Evolutionary conservation across 2,329 filamentous ascomycete species (phyloP), one percentile per base, ranked within the genome.

Genomic region (Microdochium trichocladiopsis): DNA sequence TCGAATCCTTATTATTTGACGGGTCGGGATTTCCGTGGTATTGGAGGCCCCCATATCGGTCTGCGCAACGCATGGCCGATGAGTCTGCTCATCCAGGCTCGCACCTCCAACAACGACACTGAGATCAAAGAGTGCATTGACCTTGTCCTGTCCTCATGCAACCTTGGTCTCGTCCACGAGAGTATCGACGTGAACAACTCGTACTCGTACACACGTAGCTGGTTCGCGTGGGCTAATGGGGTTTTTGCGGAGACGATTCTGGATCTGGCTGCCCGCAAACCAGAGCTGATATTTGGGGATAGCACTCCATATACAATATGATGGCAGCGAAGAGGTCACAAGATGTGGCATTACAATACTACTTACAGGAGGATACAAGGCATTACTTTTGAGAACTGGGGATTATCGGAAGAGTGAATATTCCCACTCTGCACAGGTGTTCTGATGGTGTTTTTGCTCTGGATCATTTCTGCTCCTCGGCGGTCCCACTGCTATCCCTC

Each of bases 11-110:
- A 96, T 66, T 97, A 85, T 65, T 76, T 99, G 6, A 77, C 77
- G 24, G 94, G 94, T 2, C 72, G 71, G 16, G 83, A 81, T 1
- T 96, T 99, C 63, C 80, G 82, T 49, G 94, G 94, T 6, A 96
- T 99, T 60, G 94, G 94, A 60, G 94, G 91, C 84, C 82, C 81
- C 6, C 83, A 84, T 63, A 87, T 96, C 58, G 94, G 94, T 0
- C 72, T 95, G n/a, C 75, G 82, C 61, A 89, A 96, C 59, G 94
- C 93, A 8, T 99, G 94, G 94, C 94, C 94, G 0, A 97, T 99
- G 91, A 94, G 89, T 66, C 73, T 96, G 56, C 77, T 99, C 9
- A 82, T 96, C 21, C 92, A 96, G 69, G 90, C 90, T 2, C 90
- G 94, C 79, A 99, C 94, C 0, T 87, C 85, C 5, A 80, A 93